Conservation (phyloP, 805 yeast genomes). For the Ogataea kodamae region DNA sequence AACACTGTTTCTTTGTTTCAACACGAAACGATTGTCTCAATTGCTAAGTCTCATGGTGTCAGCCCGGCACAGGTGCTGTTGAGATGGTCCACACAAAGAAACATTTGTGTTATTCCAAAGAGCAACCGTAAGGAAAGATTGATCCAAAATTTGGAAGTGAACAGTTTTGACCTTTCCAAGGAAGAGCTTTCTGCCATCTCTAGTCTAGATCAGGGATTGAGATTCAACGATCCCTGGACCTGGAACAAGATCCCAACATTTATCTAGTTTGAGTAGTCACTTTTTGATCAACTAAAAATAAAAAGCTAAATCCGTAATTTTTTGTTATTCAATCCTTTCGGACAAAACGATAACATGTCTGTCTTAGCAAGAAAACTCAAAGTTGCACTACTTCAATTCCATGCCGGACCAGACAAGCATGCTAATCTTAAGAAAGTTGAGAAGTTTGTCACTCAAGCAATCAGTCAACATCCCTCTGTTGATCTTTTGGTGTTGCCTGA, state of each 20-base stretch:
- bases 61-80: constrained; percentile 66
- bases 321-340: neutral
- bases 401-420: constrained; percentile 76
- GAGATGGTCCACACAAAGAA: constrained; percentile 84
- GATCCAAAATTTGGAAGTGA: constrained; percentile 53
- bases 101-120: constrained; percentile 76
- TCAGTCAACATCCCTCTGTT: constrained; percentile 47
- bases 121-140: constrained; percentile 67
- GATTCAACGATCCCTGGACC: constrained; percentile 78
- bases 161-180: constrained; percentile 48
- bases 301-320: no score
- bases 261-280: constrained; percentile 18
- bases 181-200: constrained; percentile 55
- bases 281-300: no score
- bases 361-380: constrained; percentile 54
- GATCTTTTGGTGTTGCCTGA: constrained; percentile 88
- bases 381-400: constrained; percentile 81
- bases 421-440: constrained; percentile 72
- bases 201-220: constrained; percentile 58
- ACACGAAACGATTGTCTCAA: constrained; percentile 47
- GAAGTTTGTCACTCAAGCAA: constrained; percentile 60
- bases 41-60: constrained; percentile 55
- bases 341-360: constrained; percentile 15
- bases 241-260: constrained; percentile 37
- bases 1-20: constrained; percentile 54